Evolutionary conservation across 352 stramenopile species (phyloP).

Genomic region (Peronospora farinosa): DNA sequence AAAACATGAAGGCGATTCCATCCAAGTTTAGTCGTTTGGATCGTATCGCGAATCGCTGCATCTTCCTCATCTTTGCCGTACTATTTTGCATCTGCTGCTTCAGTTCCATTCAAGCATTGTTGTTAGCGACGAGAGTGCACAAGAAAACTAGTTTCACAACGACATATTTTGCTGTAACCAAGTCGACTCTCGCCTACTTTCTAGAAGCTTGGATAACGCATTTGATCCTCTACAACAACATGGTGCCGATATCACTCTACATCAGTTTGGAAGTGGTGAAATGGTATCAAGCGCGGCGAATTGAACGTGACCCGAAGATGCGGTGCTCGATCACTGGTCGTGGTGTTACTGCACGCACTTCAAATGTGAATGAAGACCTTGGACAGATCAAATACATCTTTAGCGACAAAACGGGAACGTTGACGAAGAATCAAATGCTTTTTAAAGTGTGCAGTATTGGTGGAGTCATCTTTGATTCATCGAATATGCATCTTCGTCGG

Average conservation of each 20-base stretch:
- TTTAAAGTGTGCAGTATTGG: constrained; percentile 91
- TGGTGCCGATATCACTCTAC: constrained; percentile 96
- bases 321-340: constrained; percentile 40
- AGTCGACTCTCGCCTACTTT: constrained; percentile 36
- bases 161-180: constrained; percentile 28
- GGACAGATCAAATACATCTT: constrained; percentile 99
- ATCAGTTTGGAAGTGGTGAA: constrained; percentile 96
- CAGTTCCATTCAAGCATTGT: constrained; percentile 48
- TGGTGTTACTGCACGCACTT: constrained; percentile 84
- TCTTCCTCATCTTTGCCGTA: constrained; percentile 78
- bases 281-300: constrained; percentile 90
- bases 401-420: constrained; percentile 98
- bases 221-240: constrained; percentile 86
- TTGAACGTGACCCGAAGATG: constrained; percentile 84
- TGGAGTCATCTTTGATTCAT: constrained; percentile 86
- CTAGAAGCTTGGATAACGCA: constrained; percentile 70
- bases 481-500: constrained; percentile 47
- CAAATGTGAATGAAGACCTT: constrained; percentile 92
- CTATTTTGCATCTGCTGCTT: constrained; percentile 67
- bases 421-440: constrained; percentile 99
- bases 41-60: constrained; percentile 70
- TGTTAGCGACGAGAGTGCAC: constrained; percentile 42
- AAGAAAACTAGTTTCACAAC: constrained; percentile 10
- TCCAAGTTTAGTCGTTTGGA: constrained; percentile 84
- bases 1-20: constrained; percentile 82